These are phyloP conservation scores for Peziza echinospora DNA, from an alignment of 495 filamentous ascomycete species.

Conservation along the genomic window DNA sequence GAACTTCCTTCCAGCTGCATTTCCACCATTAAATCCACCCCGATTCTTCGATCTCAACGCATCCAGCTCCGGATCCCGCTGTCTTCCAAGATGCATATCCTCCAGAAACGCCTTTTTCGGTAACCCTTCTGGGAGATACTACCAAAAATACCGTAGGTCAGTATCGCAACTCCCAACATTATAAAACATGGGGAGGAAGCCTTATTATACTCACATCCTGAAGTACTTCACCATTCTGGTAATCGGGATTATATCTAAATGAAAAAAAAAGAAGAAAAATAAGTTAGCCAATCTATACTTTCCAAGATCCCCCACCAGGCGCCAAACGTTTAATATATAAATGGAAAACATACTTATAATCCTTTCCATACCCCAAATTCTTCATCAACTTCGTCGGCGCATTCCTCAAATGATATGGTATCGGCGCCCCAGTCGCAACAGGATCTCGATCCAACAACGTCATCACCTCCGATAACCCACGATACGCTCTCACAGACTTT, in stretches of 20 bases:
- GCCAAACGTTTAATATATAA: too few relatives aligned
- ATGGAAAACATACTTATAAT: too few relatives aligned
- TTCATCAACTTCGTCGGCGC: constrained; percentile 84
- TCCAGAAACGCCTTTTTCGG: constrained; percentile 53
- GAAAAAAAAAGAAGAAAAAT: too few relatives aligned
- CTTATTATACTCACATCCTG: constrained; percentile 36
- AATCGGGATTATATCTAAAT: constrained; percentile 94
- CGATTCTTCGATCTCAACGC: too few relatives aligned
- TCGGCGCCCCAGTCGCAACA: constrained; percentile 51
- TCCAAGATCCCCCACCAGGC: too few relatives aligned
- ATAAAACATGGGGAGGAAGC: neutral
- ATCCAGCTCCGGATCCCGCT: constrained; percentile 42
- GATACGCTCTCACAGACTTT: constrained; percentile 72
- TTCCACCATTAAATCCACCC: too few relatives aligned
- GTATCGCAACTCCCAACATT: neutral
- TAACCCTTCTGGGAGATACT: constrained; percentile 59
- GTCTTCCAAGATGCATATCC: constrained; percentile 54
- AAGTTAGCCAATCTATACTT: too few relatives aligned
- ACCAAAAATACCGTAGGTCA: neutral
- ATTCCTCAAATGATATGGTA: constrained; percentile 77
- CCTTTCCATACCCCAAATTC: constrained; percentile 69
- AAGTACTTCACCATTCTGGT: constrained; percentile 54
- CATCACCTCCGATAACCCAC: constrained; percentile 58
- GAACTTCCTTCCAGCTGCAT: too few relatives aligned
- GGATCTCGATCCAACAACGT: constrained; percentile 49